phyloP scores from a whole-genome alignment of 129 eudicot species.

The Pittosporum tobira region DNA sequence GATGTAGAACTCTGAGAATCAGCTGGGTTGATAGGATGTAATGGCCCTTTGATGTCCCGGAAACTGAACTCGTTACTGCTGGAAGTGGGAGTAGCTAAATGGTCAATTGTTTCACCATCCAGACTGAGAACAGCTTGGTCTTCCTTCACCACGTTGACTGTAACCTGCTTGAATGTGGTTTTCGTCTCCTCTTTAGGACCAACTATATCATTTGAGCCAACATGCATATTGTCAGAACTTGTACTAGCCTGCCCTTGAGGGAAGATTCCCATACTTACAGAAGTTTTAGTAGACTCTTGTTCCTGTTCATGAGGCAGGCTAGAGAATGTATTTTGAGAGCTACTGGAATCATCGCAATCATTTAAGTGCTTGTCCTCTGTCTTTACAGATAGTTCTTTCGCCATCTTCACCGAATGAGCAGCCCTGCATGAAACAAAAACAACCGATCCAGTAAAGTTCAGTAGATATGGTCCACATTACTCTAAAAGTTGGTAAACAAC shows the following conservation, averaged over 20 bases:
- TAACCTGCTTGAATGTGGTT: slow-evolving; percentile 23
- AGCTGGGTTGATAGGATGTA: slow-evolving; percentile 20
- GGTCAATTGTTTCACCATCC: slow-evolving; percentile 31
- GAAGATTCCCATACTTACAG: slow-evolving; percentile 64
- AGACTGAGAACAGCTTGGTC: slow-evolving; percentile 22
- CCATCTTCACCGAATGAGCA: slow-evolving; percentile 74
- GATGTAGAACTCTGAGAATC: slow-evolving; percentile 56
- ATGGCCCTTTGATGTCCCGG: slow-evolving; percentile 35
- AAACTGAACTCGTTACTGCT: slow-evolving; percentile 36
- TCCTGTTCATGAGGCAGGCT: slow-evolving; percentile 91
- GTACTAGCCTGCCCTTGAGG: slow-evolving; percentile 62
- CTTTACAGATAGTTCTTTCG: slow-evolving; percentile 57
- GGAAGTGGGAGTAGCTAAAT: slow-evolving; percentile 24
- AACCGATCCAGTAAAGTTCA: slow-evolving; percentile 6
- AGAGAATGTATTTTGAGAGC: slow-evolving; percentile 69
- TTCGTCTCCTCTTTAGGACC: slow-evolving; percentile 27
- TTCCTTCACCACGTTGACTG: slow-evolving; percentile 27
- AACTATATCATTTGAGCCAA: slow-evolving; percentile 16
- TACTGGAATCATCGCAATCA: slow-evolving; percentile 57
- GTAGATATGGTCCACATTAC: slow-evolving; percentile 3
- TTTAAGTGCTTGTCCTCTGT: slow-evolving; percentile 60
- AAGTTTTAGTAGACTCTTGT: slow-evolving; percentile 60
- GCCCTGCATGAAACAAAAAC: slow-evolving; percentile 48
- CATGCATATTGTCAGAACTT: slow-evolving; percentile 66
- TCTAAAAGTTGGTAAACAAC: slow-evolving; percentile 4